Percentiles rank a stretch among this genome's conserved stretches.
phyloP scores from a whole-genome alignment of 345 rosid genomes.

The Aquilaria malaccensis region DNA sequence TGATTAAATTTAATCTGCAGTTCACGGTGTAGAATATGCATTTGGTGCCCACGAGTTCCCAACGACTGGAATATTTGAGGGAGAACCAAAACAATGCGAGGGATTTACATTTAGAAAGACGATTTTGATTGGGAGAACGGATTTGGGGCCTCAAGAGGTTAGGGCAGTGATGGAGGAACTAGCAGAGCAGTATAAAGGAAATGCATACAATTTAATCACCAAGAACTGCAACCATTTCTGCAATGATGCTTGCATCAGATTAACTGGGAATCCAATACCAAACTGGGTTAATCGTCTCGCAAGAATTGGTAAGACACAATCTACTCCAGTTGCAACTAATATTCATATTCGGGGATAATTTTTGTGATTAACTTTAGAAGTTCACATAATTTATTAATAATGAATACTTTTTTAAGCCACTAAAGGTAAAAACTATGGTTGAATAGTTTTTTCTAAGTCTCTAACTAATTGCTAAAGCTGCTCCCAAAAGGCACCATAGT shows the following conservation, averaged over 20 bases:
- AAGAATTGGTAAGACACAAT: constrained; percentile 55
- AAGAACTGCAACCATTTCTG: constrained; percentile 99
- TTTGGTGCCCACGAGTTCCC: constrained; percentile 95
- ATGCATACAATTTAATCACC: constrained; percentile 79
- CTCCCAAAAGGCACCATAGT: background rate
- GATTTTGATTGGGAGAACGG: constrained; percentile 84
- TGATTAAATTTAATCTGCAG: constrained; percentile 27
- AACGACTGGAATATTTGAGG: constrained; percentile 92
- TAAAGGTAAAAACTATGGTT: background rate
- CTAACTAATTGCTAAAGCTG: too few relatives aligned
- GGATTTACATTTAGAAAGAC: constrained; percentile 86
- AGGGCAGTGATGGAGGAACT: constrained; percentile 78
- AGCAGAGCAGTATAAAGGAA: constrained; percentile 67
- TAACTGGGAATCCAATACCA: constrained; percentile 85
- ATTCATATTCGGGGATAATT: background rate
- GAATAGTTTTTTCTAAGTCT: background rate
- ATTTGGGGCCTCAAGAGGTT: constrained; percentile 50
- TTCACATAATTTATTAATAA: background rate
- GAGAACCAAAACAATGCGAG: constrained; percentile 82
- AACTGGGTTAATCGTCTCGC: constrained; percentile 97
- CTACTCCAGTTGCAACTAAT: background rate
- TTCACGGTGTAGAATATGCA: constrained; percentile 91
- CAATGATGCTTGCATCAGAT: constrained; percentile 66
- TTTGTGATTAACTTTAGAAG: constrained; percentile 2
- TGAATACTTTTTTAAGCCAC: background rate